Percentiles rank a stretch among this genome's conserved stretches.
phyloP scores from a whole-genome alignment of 768 basidiomycete species.

The Xerocomus brunneocitrinus region DNA sequence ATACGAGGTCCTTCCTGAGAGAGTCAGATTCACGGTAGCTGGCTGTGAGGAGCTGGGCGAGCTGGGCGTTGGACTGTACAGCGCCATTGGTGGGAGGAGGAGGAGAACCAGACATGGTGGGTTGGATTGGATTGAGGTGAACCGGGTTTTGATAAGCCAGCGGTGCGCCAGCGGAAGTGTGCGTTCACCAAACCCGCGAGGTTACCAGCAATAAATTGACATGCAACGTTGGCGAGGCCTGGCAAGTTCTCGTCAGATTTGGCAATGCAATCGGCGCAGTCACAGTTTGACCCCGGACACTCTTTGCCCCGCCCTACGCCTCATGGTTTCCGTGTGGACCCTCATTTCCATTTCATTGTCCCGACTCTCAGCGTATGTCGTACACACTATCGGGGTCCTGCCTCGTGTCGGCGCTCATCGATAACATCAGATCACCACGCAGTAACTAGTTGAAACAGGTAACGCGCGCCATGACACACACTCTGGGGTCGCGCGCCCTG shows the following conservation, averaged over 20 bases:
- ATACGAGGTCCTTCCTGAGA: conserved; percentile 46
- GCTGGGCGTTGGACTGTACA: conserved; percentile 42
- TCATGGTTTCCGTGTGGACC: conserved; percentile 21
- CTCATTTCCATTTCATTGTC: conserved; percentile 4
- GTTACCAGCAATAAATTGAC: conserved; percentile 15
- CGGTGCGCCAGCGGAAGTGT: conserved; percentile 18
- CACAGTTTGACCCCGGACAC: conserved; percentile 20
- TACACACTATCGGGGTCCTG: conserved; percentile 17
- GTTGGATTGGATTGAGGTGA: not conserved
- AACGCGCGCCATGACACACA: too few relatives aligned
- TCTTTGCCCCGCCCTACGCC: conserved; percentile 15
- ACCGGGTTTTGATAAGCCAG: conserved; percentile 18
- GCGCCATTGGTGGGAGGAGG: conserved; percentile 17
- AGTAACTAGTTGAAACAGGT: too few relatives aligned
- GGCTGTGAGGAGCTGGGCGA: conserved; percentile 53
- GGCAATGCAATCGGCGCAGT: conserved; percentile 18
- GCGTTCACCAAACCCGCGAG: conserved; percentile 12
- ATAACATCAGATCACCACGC: too few relatives aligned
- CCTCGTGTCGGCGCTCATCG: conserved; percentile 31
- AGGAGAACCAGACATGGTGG: conserved; percentile 20
- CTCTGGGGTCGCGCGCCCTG: too few relatives aligned
- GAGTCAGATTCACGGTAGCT: conserved; percentile 50
- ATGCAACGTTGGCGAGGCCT: conserved; percentile 30
- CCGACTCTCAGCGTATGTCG: conserved; percentile 10
- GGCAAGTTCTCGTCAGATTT: conserved; percentile 9